Conservation (phyloP, 805 yeast species). For the Lipomyces anomalus region DNA sequence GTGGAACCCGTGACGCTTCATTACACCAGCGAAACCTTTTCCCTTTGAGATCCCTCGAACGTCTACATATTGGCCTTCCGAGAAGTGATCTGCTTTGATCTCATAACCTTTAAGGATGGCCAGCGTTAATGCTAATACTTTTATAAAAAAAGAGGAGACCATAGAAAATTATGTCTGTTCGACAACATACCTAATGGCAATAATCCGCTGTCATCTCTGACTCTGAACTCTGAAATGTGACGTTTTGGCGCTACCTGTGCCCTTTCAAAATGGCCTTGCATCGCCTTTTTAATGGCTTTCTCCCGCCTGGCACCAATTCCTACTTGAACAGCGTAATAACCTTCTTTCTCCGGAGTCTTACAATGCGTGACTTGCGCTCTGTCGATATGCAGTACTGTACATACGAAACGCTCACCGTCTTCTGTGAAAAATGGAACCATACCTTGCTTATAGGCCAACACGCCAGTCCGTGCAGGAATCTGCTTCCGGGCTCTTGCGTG, state of each 20-base stretch:
- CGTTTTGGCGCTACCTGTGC: slow-evolving; percentile 83
- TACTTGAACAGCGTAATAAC: slow-evolving; percentile 78
- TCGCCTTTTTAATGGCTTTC: slow-evolving; percentile 55
- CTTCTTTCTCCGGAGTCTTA: slow-evolving; percentile 66
- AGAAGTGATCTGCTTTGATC: slow-evolving; percentile 76
- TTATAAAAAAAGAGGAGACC: too few relatives aligned
- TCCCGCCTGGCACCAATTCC: slow-evolving; percentile 71
- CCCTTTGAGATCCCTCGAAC: slow-evolving; percentile 77
- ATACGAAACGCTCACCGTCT: slow-evolving; percentile 65
- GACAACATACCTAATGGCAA: slow-evolving; percentile 77
- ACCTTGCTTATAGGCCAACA: slow-evolving; percentile 77
- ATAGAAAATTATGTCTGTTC: too few relatives aligned
- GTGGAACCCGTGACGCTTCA: slow-evolving; percentile 86
- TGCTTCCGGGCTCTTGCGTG: slow-evolving; percentile 65
- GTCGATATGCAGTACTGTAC: slow-evolving; percentile 82
- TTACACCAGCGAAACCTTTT: slow-evolving; percentile 96
- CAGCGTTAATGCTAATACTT: too few relatives aligned
- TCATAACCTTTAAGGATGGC: too few relatives aligned
- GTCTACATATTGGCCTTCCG: slow-evolving; percentile 78
- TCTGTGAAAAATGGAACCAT: slow-evolving; percentile 80
- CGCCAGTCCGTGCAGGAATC: slow-evolving; percentile 74
- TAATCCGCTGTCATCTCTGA: slow-evolving; percentile 58
- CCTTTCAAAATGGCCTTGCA: slow-evolving; percentile 70
- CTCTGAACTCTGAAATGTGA: slow-evolving; percentile 70
- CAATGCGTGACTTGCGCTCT: slow-evolving; percentile 77